A percentile compares a stretch with the other conserved stretches of the same genome.
Evolutionary conservation across 1,284 basidiomycete species (phyloP).

Genomic region (Papiliotrema laurentii): DNA sequence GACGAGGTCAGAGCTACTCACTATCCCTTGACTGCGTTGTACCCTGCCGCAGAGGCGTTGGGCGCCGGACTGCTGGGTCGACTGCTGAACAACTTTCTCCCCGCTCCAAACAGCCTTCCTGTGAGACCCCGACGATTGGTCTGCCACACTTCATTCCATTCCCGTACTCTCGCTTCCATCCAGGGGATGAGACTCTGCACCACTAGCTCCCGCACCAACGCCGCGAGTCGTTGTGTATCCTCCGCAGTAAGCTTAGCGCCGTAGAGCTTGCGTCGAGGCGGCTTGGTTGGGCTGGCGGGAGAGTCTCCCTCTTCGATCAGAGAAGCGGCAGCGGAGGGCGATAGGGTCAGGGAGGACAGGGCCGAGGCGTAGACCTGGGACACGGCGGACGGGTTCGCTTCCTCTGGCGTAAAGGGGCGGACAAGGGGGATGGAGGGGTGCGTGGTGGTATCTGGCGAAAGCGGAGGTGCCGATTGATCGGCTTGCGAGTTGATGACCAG

Average conservation of each 20-base stretch:
- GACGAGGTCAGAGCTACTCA: slow-evolving; percentile 18
- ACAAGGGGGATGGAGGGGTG: slow-evolving; percentile 29
- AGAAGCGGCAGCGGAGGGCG: slow-evolving; percentile 27
- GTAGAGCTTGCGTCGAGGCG: slow-evolving; percentile 26
- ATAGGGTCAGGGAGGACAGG: slow-evolving; percentile 35
- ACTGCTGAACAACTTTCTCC: slow-evolving; percentile 52
- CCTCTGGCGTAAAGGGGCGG: slow-evolving; percentile 27
- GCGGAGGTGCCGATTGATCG: slow-evolving; percentile 10
- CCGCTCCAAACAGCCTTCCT: slow-evolving; percentile 75
- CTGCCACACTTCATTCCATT: slow-evolving; percentile 91
- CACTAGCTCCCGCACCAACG: slow-evolving; percentile 83
- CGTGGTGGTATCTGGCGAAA: slow-evolving; percentile 22
- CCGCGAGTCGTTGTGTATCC: slow-evolving; percentile 74
- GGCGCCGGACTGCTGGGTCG: slow-evolving; percentile 41
- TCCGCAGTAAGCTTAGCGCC: slow-evolving; percentile 57
- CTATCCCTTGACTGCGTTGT: slow-evolving; percentile 43
- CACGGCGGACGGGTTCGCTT: slow-evolving; percentile 24
- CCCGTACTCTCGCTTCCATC: slow-evolving; percentile 90
- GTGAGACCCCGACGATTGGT: slow-evolving; percentile 82
- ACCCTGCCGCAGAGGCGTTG: slow-evolving; percentile 25
- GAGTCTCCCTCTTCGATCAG: slow-evolving; percentile 11
- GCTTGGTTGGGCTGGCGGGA: slow-evolving; percentile 13
- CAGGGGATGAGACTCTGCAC: slow-evolving; percentile 88
- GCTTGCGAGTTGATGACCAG: slow-evolving; percentile 44
- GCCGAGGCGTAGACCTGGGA: slow-evolving; percentile 42